Evolutionary conservation across 1,284 basidiomycete species (phyloP), one percentile per base, ranked within the genome.

Genomic region (Pseudozyma hubeiensis): DNA sequence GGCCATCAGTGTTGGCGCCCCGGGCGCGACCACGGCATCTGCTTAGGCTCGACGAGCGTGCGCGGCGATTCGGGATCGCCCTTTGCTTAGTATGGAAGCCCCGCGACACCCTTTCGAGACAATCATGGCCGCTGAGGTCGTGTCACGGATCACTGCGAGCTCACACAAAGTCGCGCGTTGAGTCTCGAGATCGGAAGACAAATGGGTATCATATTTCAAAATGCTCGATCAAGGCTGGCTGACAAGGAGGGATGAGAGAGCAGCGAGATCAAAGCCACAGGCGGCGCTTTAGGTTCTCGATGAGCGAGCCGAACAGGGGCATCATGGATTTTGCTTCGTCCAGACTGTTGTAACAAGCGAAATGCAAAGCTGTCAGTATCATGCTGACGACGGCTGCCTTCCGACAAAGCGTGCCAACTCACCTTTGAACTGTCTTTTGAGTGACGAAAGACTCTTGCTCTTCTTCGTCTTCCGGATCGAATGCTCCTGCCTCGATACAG

Each of bases 401-500:
- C 16, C 39, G 11, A 7, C 16, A 16, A n/a, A 7, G 7, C 24
- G 17, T n/a, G 5, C n/a, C 8, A 41, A 44, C 31, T 2, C 17
- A 76, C 74, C 69, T 79, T 49, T 81, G 80, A 43, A 81, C 79
- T 6, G 76, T 75, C 46, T 62, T 68, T 40, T 77, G 52, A 14
- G 56, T 73, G 34, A 81, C 58, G 40, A 81, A 78, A 3, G 51
- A 39, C 24, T 60, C 41, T 4, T 55, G 53, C 1, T 37, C 59
- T 0, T 53, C 47, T 30, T 65, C 59, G 3, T 67, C 51, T 5
- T 62, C 69, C 9, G 58, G 47, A 33, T 67, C 72, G 14, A 66
- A 75, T 0, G 76, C 74, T 10, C 78, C 79, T 3, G 64, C 76
- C 16, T 70, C 67, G 10, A 57, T 41, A 40, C 75, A 89, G 91